Base-by-base conservation (phyloP, 352 stramenopile genomes). In the Globisporangium nunn region DNA sequence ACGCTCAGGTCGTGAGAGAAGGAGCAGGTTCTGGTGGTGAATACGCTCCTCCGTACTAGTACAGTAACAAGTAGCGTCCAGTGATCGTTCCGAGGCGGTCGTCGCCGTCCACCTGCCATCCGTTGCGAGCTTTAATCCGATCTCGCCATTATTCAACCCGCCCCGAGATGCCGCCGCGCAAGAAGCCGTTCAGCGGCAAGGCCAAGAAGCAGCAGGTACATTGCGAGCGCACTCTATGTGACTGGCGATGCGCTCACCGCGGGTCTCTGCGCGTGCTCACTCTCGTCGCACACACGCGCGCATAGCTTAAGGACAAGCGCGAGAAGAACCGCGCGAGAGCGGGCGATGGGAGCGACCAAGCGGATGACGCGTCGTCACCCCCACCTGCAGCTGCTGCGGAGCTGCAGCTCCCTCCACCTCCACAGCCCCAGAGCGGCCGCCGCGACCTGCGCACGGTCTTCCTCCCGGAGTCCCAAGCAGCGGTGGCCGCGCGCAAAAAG, bases 161-260 rank as follows among this genome's bases (percentile, higher is more conserved):
- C 23, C 18, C 46, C 15, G n/a, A 58, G 5, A 81, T 79, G 68
- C 28, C 68, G 48, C 66, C 73, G 23, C 62, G 75, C 58, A 88
- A 84, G 70, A 91, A 83, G 67, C 84, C 81, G n/a, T 93, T 93
- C 58, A 91, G 81, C 56, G 81, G 80, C 62, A 93, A 93, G 58
- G 81, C 80, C 59, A 93, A 93, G 78, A 93, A 93, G 71, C 80
- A 91, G 59, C 84, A 93, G 75, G 81, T 87, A 31, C 23, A 23
- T 23, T 23, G 18, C 33, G 18, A 29, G 23, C 35, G 12, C 6
- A 10, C 17, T 31, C 33, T 11, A 4, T 33, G n/a, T 18, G 5
- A n/a, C 35, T 31, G 40, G 29, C 29, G 5, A 18, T 18, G 4
- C 33, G 2, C 44, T 43, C 23, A 23, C 23, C 23, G 18, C 6